Base-by-base conservation (phyloP, 192 early-diverging fungal species). In the Cladochytrium replicatum region DNA sequence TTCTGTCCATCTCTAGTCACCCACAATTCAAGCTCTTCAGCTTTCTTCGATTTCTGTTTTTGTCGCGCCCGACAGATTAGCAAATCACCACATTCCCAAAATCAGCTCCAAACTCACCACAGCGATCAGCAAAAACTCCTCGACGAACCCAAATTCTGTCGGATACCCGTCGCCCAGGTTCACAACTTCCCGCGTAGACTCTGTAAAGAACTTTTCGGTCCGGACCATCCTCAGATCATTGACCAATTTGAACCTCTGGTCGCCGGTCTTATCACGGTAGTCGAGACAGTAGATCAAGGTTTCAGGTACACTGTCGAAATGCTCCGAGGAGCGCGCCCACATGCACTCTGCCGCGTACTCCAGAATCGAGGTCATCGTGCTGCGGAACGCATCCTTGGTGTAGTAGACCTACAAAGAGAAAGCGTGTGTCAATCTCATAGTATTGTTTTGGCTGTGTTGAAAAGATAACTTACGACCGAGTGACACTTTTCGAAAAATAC, bases 171-270 rank as follows among this genome's bases (percentile, higher is more conserved):
- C 77, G 60, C 46, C 46, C 6, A 91, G 75, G 45, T 70, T 50
- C 11, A 88, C 68, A 0, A 61, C 32, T 0, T 60, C 43, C 1
- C 48, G 34, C 19, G 41, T 55, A 2, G 17, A 69, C 54, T 44
- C 67, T 58, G 50, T 46, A 49, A 90, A 93, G 63, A 71, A 92
- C 57, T 87, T 77, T 41, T 87, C 77, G 11, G 84, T 82, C 44
- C 69, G 63, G 8, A 91, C 72, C n/a, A 96, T 64, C 38, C 60
- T 34, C 23, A 68, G 48, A 24, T 37, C 26, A 2, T 9, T 38
- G 26, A 57, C 48, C 49, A 63, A 57, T 44, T 59, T 52, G 27
- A 38, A 45, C 29, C 32, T 43, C 4, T 38, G 24, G 15, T 42
- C 66, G 23, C 27, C 60, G 7, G 57, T 34, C 41, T 67, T 53